Evolutionary conservation across 805 yeast genomes (phyloP), one percentile per base, ranked within the genome.

Genomic region (Priceomyces melissophilus): DNA sequence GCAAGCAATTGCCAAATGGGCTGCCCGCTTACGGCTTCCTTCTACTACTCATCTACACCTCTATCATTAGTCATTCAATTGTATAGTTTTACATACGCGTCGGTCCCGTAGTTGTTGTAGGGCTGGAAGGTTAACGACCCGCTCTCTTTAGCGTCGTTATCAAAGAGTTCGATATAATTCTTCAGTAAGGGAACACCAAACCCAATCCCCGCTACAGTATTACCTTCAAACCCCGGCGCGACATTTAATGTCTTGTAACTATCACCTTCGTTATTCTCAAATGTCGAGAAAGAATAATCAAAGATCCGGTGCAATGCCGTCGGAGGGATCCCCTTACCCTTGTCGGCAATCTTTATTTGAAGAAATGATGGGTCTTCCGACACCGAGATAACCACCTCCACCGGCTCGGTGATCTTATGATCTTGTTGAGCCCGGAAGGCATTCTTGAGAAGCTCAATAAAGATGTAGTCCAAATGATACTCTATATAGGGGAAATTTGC

Each of bases 191-290:
- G 98, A 41, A 91, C 63, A 0, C 99, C 99, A 57, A 88, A 91
- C 0, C 98, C 98, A 86, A 93, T 85, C 0, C 99, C 99, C 0
- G 97, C 96, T 28, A 91, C 79, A 7, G 75, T 68, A 52, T 76
- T 76, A 1, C 86, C 84, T 1, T 83, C 83, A 16, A 75, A 72
- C 2, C 89, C 90, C 0, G 89, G 90, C 27, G 84, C 81, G 23
- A 77, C 77, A 52, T 84, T 84, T 41, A 81, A 61, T 0, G 86
- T 80, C 52, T 76, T 75, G 52, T 75, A 76, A 30, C 78, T 70
- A 10, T 77, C 84, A 3, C 79, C 81, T 43, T 79, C 84, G 14
- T 72, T 69, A 0, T 70, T 55, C 36, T 80, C 81, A 44, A 81
- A 89, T 0, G 96, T 87, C 1, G 95, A 76, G 62, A 84, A 91